A percentile compares a stretch with the other conserved stretches of the same genome.
phyloP scores from a whole-genome alignment of 2,329 filamentous ascomycete species.

The Shiraia bambusicola region DNA sequence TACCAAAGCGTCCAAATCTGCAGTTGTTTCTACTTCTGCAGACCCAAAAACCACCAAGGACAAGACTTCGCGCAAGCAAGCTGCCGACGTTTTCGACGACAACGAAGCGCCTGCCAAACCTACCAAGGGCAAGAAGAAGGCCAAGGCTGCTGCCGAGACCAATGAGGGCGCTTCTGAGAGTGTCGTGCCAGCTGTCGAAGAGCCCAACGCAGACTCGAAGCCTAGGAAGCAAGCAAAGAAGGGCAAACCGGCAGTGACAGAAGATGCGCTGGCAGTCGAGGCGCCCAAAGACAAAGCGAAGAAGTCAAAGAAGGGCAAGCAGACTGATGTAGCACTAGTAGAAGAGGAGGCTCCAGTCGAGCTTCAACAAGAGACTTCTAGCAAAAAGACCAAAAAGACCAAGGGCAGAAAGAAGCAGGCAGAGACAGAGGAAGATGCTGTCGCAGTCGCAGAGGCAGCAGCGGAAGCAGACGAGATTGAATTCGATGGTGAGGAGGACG shows the following conservation, averaged over 20 bases:
- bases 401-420: slow-evolving; percentile 26
- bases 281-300: slow-evolving; percentile 24
- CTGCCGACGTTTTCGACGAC: slow-evolving; percentile 39
- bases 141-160: slow-evolving; percentile 19
- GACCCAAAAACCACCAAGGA: slow-evolving; percentile 19
- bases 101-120: slow-evolving; percentile 24
- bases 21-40: slow-evolving; percentile 19
- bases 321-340: slow-evolving; percentile 14
- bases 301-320: slow-evolving; percentile 22
- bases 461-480: slow-evolving; percentile 17
- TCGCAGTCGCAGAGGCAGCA: slow-evolving; percentile 17
- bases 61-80: slow-evolving; percentile 40
- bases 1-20: slow-evolving; percentile 19
- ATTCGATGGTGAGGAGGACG: slow-evolving; percentile 40
- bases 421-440: slow-evolving; percentile 19
- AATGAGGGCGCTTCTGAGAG: slow-evolving; percentile 10
- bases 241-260: slow-evolving; percentile 12
- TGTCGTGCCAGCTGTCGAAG: slow-evolving; percentile 5
- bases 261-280: slow-evolving; percentile 10
- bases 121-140: slow-evolving; percentile 46
- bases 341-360: slow-evolving; percentile 12
- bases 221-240: slow-evolving; percentile 21
- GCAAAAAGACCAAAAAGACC: slow-evolving; percentile 24
- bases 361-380: slow-evolving; percentile 10
- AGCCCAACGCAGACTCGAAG: slow-evolving; percentile 11